Base-by-base conservation (phyloP, 2,329 filamentous ascomycete genomes). In the Sodiomyces alkalinus region DNA sequence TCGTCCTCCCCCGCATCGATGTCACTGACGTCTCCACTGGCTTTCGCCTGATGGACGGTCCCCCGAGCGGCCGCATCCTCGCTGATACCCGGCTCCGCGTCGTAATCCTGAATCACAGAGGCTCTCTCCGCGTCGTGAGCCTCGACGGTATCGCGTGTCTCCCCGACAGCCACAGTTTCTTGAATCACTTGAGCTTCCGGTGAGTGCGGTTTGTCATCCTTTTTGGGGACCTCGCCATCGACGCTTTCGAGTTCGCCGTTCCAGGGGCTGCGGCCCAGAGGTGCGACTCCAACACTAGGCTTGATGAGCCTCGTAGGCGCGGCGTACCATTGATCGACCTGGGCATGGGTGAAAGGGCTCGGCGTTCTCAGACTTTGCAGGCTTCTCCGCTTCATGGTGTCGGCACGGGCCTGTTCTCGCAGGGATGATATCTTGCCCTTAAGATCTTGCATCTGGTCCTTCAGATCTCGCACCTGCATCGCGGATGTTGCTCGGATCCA, bases 341-440 rank as follows among this genome's bases (percentile, higher is more conserved):
- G 58, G 3, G 81, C 69, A 39, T 81, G 71, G 1, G 79, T 86
- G 44, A 92, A 80, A 1, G 81, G 83, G 43, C 78, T 90, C 0
- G 76, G 74, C 2, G 74, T 78, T 20, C 80, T 69, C 34, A 87
- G 52, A 43, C 69, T 85, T 40, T 82, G 76, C 29, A 86, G 51
- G 47, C 81, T 92, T 31, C 75, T 69, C 28, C 85, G 68, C 43
- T 80, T 75, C 42, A 92, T 51, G 40, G 69, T 83, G 41, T 92
- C 85, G 33, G 79, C 80, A 13, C 79, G 70, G 0, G 81, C 79
- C 41, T 82, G 76, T 36, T 85, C 74, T 41, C 80, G 78, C 22
- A 93, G 52, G 11, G 63, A 78, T 2, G 82, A 86, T 19, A 93
- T 85, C 43, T 83, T 82, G 34, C 80, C 81, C 45, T 85, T 86